Conservation (phyloP, 2,329 filamentous ascomycete genomes). For the Pestalotiopsis sp. region DNA sequence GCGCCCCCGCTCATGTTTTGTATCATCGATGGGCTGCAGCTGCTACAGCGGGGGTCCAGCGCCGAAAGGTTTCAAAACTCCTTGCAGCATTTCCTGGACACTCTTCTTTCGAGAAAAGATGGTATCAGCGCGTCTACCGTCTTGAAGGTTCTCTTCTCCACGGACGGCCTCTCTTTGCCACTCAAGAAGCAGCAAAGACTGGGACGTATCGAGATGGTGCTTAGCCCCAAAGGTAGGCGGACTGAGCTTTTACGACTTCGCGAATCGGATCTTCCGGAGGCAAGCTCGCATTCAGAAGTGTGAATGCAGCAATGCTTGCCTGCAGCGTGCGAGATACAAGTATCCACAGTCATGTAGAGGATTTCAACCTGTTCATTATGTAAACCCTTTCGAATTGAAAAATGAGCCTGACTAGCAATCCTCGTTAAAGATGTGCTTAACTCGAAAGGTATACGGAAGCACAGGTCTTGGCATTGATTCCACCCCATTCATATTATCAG, state of each 20-base stretch:
- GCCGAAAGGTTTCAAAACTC: neutral
- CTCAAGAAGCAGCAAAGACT: neutral
- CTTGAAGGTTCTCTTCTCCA: neutral
- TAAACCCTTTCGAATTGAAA: no score
- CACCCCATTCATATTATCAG: no score
- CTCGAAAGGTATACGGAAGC: no score
- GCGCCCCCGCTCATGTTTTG: neutral
- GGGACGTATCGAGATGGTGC: neutral
- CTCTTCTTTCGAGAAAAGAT: neutral
- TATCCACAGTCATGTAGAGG: no score
- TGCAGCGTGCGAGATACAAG: no score
- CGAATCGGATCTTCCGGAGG: no score
- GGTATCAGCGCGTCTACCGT: neutral
- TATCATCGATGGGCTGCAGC: neutral
- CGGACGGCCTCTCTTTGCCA: neutral
- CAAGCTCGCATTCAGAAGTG: no score
- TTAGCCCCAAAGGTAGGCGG: neutral
- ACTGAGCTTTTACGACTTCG: neutral
- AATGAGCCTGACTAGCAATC: no score
- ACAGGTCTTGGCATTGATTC: no score
- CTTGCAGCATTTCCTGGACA: neutral
- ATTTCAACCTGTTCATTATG: no score
- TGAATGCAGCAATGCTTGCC: no score
- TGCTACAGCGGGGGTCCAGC: neutral
- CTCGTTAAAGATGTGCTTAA: no score